Base-by-base conservation (phyloP, 179 eudicot genomes). In the Camellia oleifera region DNA sequence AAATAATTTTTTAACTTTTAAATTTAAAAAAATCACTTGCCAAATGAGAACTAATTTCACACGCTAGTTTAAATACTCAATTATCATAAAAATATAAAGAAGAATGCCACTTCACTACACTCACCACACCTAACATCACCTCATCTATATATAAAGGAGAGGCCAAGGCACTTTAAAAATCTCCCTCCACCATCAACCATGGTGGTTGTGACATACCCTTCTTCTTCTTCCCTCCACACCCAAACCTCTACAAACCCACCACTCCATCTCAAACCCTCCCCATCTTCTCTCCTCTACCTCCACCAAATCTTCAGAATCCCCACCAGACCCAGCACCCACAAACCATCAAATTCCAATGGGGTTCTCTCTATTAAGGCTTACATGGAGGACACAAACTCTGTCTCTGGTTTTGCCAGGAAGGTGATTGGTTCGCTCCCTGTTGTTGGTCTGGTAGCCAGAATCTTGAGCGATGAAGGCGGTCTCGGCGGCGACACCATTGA, bases 401-500 rank as follows among this genome's bases (percentile, higher is more conserved):
- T 89, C 9, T 64, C 94, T 1, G 86, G 83, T 52, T 89, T 91
- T 9, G 90, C 85, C 2, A 82, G 76, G 53, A 91, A 86, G 82
- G 88, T 91, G 7, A 83, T 91, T 18, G 94, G 92, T 0, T 88
- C 92, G 40, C 84, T 91, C 15, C 94, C 94, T 15, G 86, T 91
- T 0, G 53, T 91, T 52, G 94, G 94, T 1, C 87, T 91, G 53
- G 78, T 91, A 8, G 94, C 94, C 15, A 80, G 94, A 64, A 85
- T 91, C 54, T 75, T 86, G 0, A 91, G 82, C 65, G 92, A 91
- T 76, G 94, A 91, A 85, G 94, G 94, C 18, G 94, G 94, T 0
- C 53, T 91, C 66, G 92, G 87, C 82, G 88, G 88, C 5, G 94
- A 91, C 68, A 85, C 84, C 17, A 83, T 89, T 66, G 94, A 91